Base-by-base conservation (phyloP, 2,329 filamentous ascomycete species). In the Hymenoscyphus linearis region DNA sequence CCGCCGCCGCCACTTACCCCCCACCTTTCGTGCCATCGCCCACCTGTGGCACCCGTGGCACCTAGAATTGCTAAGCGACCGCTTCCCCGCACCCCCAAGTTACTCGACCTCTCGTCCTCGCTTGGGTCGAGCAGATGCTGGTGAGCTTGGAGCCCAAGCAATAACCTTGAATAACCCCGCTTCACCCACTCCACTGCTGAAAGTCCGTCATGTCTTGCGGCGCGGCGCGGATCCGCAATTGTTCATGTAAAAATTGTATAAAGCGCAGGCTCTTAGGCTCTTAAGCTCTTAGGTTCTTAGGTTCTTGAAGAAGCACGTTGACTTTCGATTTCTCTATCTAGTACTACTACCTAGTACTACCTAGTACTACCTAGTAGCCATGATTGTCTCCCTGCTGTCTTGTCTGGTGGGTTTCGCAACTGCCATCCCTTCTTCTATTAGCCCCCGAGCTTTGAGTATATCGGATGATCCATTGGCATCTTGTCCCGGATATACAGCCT, bases 401-500 rank as follows among this genome's bases (percentile, higher is more conserved):
- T 22, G 44, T 18, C 44, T 50, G 22, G 44, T 22, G 18, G 44
- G 31, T 9, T 31, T 31, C 31, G 31, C 44, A 50, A 22, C 18
- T 25, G 10, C 44, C 22, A 22, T 22, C 9, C 10, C 44, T 50
- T 50, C 44, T 22, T 25, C 44, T 25, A 22, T 50, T 22, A 10
- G 44, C 44, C 18, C 4, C n/a, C 44, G 44, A 14, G 44, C 44
- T 25, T 25, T 50, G 44, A 50, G 22, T 50, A 50, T 4, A 50
- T 50, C 44, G 44, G 44, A 50, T 25, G 44, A 53, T 53, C 13
- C 25, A 13, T 26, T 53, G n/a, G 52, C 14, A n/a, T 53, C 52
- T 31, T 91, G 89, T 68, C 86, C 87, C 1, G 88, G 88, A 16
- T 91, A 91, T 75, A 78, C 72, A 31, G 87, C 86, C 1, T 81